Conservation (phyloP, 768 basidiomycete species). For the Myochromella boudieri region DNA sequence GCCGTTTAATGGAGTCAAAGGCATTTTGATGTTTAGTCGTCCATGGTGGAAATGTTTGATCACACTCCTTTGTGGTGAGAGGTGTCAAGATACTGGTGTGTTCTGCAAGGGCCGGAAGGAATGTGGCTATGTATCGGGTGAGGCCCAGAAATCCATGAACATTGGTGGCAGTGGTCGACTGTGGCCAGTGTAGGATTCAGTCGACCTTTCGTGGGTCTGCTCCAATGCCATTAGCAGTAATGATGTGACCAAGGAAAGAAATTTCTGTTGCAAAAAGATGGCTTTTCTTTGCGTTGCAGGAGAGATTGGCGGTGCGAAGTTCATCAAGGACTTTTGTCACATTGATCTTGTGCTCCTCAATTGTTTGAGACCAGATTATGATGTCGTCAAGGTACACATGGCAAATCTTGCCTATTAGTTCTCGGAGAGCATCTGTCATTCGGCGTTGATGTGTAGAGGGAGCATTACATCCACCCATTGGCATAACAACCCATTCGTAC, state of each 20-base stretch:
- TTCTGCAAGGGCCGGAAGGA: constrained; percentile 20
- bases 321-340: constrained; percentile 15
- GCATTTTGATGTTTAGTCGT: background rate
- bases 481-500: constrained; percentile 3
- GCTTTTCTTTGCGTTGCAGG: background rate
- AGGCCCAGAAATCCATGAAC: constrained; percentile 15
- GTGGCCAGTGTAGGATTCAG: constrained; percentile 25
- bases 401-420: constrained; percentile 14
- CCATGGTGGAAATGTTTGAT: background rate
- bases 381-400: constrained; percentile 26
- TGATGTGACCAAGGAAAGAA: constrained; percentile 5
- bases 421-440: constrained; percentile 1
- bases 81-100: constrained; percentile 16
- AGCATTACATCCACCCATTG: background rate
- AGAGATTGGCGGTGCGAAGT: background rate
- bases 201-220: constrained; percentile 8
- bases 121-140: constrained; percentile 19
- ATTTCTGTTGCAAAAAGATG: background rate
- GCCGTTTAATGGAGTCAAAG: background rate
- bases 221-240: background rate
- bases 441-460: background rate
- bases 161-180: no score
- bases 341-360: constrained; percentile 17
- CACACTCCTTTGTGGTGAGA: constrained; percentile 17
- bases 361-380: constrained; percentile 22